Percentiles rank a stretch among this genome's conserved stretches.
Conservation (phyloP, 805 yeast species). For the Ascoidea asiatica region DNA sequence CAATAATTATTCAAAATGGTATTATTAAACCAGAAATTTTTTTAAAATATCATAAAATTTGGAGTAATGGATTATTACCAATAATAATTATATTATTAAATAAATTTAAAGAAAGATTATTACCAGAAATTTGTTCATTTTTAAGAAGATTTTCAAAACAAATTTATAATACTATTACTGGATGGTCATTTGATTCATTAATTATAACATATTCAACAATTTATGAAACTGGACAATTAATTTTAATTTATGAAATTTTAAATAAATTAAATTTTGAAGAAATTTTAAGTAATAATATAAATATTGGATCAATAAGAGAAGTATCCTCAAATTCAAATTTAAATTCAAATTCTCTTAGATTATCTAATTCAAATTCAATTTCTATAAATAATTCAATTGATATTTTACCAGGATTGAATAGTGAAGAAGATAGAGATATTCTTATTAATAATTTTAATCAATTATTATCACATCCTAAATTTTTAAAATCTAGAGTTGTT, state of each 20-base stretch:
- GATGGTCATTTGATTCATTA: conserved; percentile 52
- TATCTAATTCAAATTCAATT: no score
- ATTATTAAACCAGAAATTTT: conserved; percentile 35
- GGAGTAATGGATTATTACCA: conserved; percentile 77
- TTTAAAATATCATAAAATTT: conserved; percentile 55
- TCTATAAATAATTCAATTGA: conserved; percentile 13
- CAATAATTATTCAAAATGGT: conserved; percentile 55
- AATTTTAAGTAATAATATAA: conserved; percentile 16
- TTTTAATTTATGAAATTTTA: conserved; percentile 48
- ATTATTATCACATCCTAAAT: conserved; percentile 77
- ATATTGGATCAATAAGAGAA: no score
- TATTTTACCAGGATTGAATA: conserved; percentile 48
- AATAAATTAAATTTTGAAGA: conserved; percentile 37
- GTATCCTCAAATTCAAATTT: conserved; percentile 13
- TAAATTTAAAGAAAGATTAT: conserved; percentile 45
- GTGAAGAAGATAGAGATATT: conserved; percentile 41
- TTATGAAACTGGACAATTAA: conserved; percentile 57
- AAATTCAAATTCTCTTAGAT: conserved; percentile 9
- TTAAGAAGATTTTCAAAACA: conserved; percentile 52
- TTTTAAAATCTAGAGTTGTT: conserved; percentile 51
- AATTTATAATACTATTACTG: conserved; percentile 42
- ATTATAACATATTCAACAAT: conserved; percentile 33
- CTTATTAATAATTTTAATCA: conserved; percentile 53
- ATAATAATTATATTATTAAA: conserved; percentile 46
- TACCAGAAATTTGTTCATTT: conserved; percentile 55